phyloP scores from a whole-genome alignment of 345 rosid genomes.

The Firmiana major region DNA sequence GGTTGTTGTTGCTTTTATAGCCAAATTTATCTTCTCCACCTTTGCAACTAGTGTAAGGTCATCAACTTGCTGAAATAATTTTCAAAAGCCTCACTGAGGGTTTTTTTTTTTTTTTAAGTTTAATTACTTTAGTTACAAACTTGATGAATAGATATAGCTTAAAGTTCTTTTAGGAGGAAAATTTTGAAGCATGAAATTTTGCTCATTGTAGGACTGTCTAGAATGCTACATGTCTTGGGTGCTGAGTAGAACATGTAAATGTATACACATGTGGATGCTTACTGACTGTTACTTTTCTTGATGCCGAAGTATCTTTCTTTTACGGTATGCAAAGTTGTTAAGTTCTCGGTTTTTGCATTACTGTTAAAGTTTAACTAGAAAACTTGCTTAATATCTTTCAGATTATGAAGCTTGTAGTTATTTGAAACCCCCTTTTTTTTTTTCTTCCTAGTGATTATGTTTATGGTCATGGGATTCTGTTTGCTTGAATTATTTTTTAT shows the following conservation, averaged over 20 bases:
- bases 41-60: not conserved
- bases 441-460: no score
- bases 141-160: not conserved
- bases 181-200: not conserved
- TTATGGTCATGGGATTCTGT: no score
- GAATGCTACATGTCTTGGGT: not conserved
- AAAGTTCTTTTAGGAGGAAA: not conserved
- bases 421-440: no score
- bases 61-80: not conserved
- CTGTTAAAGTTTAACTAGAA: no score
- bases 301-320: slow-evolving; percentile 14
- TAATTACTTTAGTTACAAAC: not conserved
- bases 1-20: not conserved
- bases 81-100: no score
- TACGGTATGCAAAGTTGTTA: no score
- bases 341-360: no score
- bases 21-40: not conserved
- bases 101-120: not conserved
- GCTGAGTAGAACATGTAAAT: not conserved
- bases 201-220: not conserved
- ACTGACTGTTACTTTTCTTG: slow-evolving; percentile 4
- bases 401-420: no score
- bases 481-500: no score
- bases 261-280: not conserved
- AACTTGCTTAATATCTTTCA: no score